phyloP scores from a whole-genome alignment of 2,329 filamentous ascomycete species.

The Trichoderma sp. region DNA sequence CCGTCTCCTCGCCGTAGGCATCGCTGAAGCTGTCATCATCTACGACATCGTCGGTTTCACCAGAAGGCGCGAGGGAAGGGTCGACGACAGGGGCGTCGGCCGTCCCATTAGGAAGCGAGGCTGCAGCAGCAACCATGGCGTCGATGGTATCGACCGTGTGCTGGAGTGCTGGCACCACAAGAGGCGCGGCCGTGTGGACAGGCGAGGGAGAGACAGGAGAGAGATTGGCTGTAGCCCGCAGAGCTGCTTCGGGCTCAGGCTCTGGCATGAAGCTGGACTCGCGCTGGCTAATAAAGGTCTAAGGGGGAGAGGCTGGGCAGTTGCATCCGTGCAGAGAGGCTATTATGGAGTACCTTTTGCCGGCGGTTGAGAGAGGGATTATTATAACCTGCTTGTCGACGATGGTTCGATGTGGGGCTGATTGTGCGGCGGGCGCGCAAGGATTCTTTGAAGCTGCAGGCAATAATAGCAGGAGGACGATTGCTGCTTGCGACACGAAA shows the following conservation, averaged over 20 bases:
- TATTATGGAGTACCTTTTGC: slow-evolving; percentile 14
- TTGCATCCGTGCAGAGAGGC: slow-evolving; percentile 17
- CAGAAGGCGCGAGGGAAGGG: slow-evolving; percentile 36
- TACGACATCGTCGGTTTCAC: slow-evolving; percentile 42
- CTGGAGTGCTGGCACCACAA: slow-evolving; percentile 53
- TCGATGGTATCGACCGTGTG: slow-evolving; percentile 53
- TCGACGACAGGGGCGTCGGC: slow-evolving; percentile 36
- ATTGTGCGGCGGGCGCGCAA: slow-evolving; percentile 7
- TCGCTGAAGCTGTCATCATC: slow-evolving; percentile 53
- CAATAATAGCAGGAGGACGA: not conserved
- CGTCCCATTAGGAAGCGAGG: slow-evolving; percentile 32
- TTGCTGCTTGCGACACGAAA: slow-evolving; percentile 6
- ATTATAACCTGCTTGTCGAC: slow-evolving; percentile 16
- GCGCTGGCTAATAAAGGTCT: slow-evolving; percentile 6
- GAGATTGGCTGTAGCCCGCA: slow-evolving; percentile 55
- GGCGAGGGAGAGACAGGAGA: slow-evolving; percentile 54
- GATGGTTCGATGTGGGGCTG: slow-evolving; percentile 22
- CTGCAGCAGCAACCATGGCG: slow-evolving; percentile 46
- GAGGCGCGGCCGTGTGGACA: slow-evolving; percentile 48
- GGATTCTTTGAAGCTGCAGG: slow-evolving; percentile 18
- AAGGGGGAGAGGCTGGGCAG: slow-evolving; percentile 5
- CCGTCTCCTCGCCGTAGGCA: slow-evolving; percentile 46
- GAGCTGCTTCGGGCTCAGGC: slow-evolving; percentile 39
- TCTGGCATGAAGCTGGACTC: slow-evolving; percentile 18
- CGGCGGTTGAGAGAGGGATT: slow-evolving; percentile 8